A percentile compares a stretch with the other conserved stretches of the same genome.
Conservation (phyloP, 768 basidiomycete species). For the Pisolithus sp. region DNA sequence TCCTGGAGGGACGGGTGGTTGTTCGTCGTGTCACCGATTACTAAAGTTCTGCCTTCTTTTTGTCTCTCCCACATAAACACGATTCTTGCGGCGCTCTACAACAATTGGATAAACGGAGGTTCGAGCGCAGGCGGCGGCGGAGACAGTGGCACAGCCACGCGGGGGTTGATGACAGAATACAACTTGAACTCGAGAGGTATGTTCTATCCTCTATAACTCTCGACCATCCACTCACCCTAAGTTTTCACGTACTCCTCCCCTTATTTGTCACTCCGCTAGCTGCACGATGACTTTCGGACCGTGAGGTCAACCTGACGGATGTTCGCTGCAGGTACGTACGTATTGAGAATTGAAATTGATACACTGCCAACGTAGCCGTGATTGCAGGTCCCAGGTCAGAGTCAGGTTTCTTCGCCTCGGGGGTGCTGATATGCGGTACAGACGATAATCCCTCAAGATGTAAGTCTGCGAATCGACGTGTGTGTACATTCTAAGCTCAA, state of each 20-base stretch:
- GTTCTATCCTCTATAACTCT: not conserved
- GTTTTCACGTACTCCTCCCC: not conserved
- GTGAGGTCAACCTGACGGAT: constrained; percentile 82
- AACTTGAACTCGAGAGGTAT: constrained; percentile 78
- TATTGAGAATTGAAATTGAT: not conserved
- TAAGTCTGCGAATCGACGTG: constrained; percentile 33
- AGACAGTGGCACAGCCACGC: constrained; percentile 76
- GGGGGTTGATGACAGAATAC: constrained; percentile 90
- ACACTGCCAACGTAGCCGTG: not conserved
- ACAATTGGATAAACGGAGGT: constrained; percentile 49
- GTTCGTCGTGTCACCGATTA: too few relatives aligned
- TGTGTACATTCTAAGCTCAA: not conserved
- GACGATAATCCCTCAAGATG: constrained; percentile 94
- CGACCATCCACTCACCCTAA: not conserved
- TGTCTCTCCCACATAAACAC: not conserved
- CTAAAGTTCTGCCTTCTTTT: not conserved
- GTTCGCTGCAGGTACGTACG: constrained; percentile 77
- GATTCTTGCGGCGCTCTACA: too few relatives aligned
- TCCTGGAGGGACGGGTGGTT: too few relatives aligned
- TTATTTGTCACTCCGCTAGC: not conserved
- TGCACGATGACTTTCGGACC: not conserved
- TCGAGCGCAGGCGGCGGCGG: constrained; percentile 44
- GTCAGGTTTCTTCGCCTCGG: constrained; percentile 94
- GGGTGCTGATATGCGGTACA: constrained; percentile 88
- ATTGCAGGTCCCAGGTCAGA: constrained; percentile 77